Evolutionary conservation across 495 filamentous ascomycete genomes (phyloP).

Genomic region (Antarctomyces pellizariae): DNA sequence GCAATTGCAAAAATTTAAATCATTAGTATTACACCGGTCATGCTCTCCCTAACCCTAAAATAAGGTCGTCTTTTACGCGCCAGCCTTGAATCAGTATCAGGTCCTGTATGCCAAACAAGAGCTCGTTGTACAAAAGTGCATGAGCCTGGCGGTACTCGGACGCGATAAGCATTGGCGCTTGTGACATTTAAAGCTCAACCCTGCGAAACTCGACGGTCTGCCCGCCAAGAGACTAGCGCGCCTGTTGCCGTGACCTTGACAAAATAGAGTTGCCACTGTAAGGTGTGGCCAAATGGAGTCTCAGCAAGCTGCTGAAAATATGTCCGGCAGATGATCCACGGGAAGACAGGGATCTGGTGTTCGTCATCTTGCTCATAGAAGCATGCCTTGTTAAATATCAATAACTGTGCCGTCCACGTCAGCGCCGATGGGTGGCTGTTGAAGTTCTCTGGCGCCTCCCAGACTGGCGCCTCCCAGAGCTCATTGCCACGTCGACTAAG

Average conservation of each 20-base stretch:
- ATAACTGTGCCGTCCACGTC: conserved; percentile 4
- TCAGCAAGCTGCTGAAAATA: conserved; percentile 7
- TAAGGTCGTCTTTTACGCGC: conserved; percentile 5
- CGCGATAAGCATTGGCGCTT: conserved; percentile 2
- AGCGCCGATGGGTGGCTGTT: conserved; percentile 5
- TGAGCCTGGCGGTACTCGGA: conserved; percentile 4
- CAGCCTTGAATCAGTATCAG: conserved; percentile 3
- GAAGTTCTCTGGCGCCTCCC: conserved; percentile 5
- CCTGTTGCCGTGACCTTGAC: conserved; percentile 5
- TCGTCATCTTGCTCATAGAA: conserved; percentile 4
- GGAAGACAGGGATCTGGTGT: conserved; percentile 5
- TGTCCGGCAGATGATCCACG: conserved; percentile 4
- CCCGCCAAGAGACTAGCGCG: conserved; percentile 4
- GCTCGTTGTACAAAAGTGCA: conserved; percentile 5
- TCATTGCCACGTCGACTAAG: too few species aligned
- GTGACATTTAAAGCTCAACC: conserved; percentile 3
- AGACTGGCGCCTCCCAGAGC: too few species aligned
- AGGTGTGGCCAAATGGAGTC: conserved; percentile 5
- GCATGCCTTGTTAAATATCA: conserved; percentile 5
- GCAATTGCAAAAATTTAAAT: too few species aligned
- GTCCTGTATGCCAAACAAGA: conserved; percentile 4
- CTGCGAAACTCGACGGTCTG: conserved; percentile 4
- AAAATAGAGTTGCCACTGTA: conserved; percentile 5
- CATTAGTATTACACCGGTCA: too few species aligned
- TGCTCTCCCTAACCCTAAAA: too few species aligned